Evolutionary conservation across 495 filamentous ascomycete genomes (phyloP), one percentile per base, ranked within the genome.

Genomic region (Chaetomium cochliodes): DNA sequence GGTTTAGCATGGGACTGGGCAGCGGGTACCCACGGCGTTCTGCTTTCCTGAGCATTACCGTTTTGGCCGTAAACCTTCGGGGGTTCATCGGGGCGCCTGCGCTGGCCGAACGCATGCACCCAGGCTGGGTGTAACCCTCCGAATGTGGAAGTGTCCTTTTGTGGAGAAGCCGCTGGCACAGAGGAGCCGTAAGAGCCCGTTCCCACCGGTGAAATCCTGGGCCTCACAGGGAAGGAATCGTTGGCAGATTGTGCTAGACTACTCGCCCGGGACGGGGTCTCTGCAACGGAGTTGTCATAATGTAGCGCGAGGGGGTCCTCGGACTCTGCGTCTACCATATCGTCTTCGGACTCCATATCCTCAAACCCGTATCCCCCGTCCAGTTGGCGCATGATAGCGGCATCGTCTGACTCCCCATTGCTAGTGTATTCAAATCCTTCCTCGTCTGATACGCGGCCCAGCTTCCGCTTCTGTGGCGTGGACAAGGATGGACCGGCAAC

Each of bases 401-500:
- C 67, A 46, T 67, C 70, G 12, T 76, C 72, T 7, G 68, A 69
- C 2, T 70, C 72, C 3, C 30, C 18, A 30, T 67, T 60, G 41
- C 64, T 63, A 2, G 65, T 65, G 6, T 71, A 58, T 22, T 41
- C 42, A 0, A 26, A 26, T 2, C 60, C 59, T 49, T 69, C 68
- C 0, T 65, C 63, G 5, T 69, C 65, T 28, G 66, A n/a, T 5
- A 65, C 12, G 13, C 22, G 39, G 5, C 25, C 53, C 1, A 65
- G 49, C 46, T 59, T 70, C n/a, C 60, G 56, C 47, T 77, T 77
- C 39, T 69, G 66, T 1, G 75, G 73, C 7, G 73, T 77, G 3
- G 75, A 73, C 5, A 76, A 52, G 1, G 75, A 77, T 0, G 73
- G 75, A 2, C 73, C 73, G 8, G 60, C 64, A 3, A 70, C 62